Evolutionary conservation across 2,329 filamentous ascomycete genomes (phyloP).

Genomic region (Exophiala sp.): DNA sequence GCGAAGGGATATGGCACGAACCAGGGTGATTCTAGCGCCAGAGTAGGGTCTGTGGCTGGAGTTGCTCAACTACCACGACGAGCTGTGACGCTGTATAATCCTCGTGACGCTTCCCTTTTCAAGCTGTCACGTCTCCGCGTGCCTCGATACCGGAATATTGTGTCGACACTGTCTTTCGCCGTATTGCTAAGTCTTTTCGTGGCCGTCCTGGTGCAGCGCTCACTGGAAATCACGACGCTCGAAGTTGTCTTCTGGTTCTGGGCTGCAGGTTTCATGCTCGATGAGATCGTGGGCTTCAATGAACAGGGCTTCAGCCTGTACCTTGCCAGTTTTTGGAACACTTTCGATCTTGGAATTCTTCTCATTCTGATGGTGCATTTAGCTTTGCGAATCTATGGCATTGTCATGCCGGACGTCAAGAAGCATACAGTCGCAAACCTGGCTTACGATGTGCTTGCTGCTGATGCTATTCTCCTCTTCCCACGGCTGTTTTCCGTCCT

Average conservation of each 20-base stretch:
- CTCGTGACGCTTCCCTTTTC: slow-evolving; percentile 80
- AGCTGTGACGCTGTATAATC: slow-evolving; percentile 82
- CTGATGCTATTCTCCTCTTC: slow-evolving; percentile 81
- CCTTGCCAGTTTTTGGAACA: slow-evolving; percentile 97
- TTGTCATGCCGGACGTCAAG: slow-evolving; percentile 68
- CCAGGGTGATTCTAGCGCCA: slow-evolving; percentile 18
- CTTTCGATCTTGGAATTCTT: slow-evolving; percentile 86
- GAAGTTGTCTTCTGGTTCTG: slow-evolving; percentile 96
- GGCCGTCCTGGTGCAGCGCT: slow-evolving; percentile 69
- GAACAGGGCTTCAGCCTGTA: slow-evolving; percentile 95
- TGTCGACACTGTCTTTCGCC: slow-evolving; percentile 81
- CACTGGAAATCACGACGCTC: slow-evolving; percentile 71
- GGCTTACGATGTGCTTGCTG: slow-evolving; percentile 90
- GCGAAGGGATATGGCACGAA: slow-evolving; percentile 39
- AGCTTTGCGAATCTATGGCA: slow-evolving; percentile 78
- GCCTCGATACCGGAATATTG: slow-evolving; percentile 81
- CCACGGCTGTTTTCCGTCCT: slow-evolving; percentile 87
- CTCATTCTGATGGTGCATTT: slow-evolving; percentile 83
- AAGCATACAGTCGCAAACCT: slow-evolving; percentile 67
- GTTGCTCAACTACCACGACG: slow-evolving; percentile 37
- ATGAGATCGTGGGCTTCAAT: slow-evolving; percentile 91
- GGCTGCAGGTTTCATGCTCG: slow-evolving; percentile 94
- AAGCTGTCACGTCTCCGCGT: slow-evolving; percentile 87
- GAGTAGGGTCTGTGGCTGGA: slow-evolving; percentile 20
- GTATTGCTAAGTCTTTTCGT: slow-evolving; percentile 80